A percentile compares a stretch with the other conserved stretches of the same genome.
phyloP scores from a whole-genome alignment of 1,284 basidiomycete species.

The Ustilago trichophora region DNA sequence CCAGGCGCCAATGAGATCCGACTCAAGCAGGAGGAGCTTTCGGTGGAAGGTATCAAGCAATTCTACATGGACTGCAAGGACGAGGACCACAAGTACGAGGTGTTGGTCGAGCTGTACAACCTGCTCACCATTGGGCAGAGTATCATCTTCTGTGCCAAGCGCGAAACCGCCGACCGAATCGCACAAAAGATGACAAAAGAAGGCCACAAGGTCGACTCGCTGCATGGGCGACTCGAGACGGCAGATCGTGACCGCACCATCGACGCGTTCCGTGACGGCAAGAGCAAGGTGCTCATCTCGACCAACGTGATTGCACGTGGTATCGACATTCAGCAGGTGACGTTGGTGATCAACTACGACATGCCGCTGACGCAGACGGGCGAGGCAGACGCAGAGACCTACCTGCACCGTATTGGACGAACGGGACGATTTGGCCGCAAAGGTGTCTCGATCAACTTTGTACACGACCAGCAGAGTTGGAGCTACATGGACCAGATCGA shows the following conservation, averaged over 20 bases:
- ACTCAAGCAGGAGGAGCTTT: conserved; percentile 91
- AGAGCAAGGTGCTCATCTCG: conserved; percentile 96
- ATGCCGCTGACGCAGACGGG: conserved; percentile 75
- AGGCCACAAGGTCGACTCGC: conserved; percentile 93
- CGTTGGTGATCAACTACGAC: conserved; percentile 84
- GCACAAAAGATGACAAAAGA: conserved; percentile 88
- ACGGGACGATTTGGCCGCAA: conserved; percentile 65
- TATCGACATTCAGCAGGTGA: conserved; percentile 98
- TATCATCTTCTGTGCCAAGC: conserved; percentile 86
- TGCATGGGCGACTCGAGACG: conserved; percentile 93
- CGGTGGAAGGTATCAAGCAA: conserved; percentile 93
- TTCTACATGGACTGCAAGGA: conserved; percentile 89
- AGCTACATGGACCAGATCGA: conserved; percentile 63
- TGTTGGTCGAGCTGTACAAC: conserved; percentile 88
- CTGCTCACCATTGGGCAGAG: conserved; percentile 93
- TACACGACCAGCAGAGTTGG: conserved; percentile 62
- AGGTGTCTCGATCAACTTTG: conserved; percentile 66
- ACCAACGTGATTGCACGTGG: conserved; percentile 98
- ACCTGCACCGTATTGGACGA: conserved; percentile 91
- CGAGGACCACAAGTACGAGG: conserved; percentile 94
- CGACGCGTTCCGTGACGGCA: conserved; percentile 93
- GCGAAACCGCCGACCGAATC: conserved; percentile 91
- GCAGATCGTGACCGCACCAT: conserved; percentile 89
- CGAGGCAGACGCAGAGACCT: conserved; percentile 91
- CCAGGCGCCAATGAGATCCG: conserved; percentile 96